Percentiles rank a stretch among this genome's conserved stretches.
Conservation (phyloP, 192 early-diverging fungal species). For the Backusella psychrophila region DNA sequence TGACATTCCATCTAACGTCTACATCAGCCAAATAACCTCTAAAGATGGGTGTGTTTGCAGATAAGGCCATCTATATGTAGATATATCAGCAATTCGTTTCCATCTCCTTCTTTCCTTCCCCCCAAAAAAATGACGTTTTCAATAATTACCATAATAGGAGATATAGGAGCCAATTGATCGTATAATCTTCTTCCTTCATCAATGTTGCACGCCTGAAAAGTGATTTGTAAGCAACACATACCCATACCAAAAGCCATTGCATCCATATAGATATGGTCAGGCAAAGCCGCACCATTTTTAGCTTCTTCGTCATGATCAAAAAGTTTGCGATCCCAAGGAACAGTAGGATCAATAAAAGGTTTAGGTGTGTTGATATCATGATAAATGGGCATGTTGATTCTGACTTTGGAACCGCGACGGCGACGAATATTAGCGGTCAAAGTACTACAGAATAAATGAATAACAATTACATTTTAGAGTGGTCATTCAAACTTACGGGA, state of each 20-base stretch:
- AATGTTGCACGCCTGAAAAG: constrained; percentile 93
- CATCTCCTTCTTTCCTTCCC: background rate
- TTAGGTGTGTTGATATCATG: constrained; percentile 86
- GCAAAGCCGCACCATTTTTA: constrained; percentile 76
- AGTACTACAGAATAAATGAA: constrained; percentile 48
- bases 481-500: constrained; percentile 54
- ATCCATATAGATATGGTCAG: constrained; percentile 97
- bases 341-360: constrained; percentile 80
- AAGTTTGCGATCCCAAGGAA: constrained; percentile 58
- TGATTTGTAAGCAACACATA: constrained; percentile 96
- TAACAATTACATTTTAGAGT: too few relatives aligned
- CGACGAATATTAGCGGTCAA: constrained; percentile 92
- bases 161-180: constrained; percentile 89
- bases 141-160: constrained; percentile 79
- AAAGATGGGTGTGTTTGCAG: constrained; percentile 90
- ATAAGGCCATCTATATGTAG: constrained; percentile 69
- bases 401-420: constrained; percentile 90
- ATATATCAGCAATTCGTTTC: background rate
- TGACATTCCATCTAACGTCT: constrained; percentile 97
- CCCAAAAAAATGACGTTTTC: background rate
- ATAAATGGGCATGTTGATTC: constrained; percentile 96
- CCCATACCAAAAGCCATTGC: constrained; percentile 99
- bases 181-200: constrained; percentile 91
- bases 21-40: constrained; percentile 94
- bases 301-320: constrained; percentile 71